Conservation (phyloP, 805 yeast species). For the Sugiyamaella floridensis region DNA sequence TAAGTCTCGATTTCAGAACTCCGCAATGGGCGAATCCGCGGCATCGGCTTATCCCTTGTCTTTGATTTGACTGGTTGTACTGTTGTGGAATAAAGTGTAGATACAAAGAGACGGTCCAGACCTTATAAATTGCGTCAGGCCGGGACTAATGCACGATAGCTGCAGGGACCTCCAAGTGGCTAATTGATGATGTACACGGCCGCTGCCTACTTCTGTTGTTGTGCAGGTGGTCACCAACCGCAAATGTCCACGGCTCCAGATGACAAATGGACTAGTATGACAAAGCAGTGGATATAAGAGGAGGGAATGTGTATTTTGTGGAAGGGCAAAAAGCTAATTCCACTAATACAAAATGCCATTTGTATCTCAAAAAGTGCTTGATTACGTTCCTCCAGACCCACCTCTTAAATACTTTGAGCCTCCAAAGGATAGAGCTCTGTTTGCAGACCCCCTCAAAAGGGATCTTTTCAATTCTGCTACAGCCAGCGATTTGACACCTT, state of each 20-base stretch:
- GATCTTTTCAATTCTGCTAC: constrained; percentile 8
- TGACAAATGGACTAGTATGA: too few relatives aligned
- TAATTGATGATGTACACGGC: too few relatives aligned
- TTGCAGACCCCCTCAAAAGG: constrained; percentile 8
- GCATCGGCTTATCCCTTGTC: background rate
- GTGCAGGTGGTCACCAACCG: too few relatives aligned
- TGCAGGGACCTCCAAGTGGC: background rate
- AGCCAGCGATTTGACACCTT: constrained; percentile 44
- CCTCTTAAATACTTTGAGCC: constrained; percentile 9
- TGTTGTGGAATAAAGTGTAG: too few relatives aligned
- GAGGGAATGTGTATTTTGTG: too few relatives aligned
- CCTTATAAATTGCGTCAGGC: background rate
- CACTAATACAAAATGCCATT: too few relatives aligned
- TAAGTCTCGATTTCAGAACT: background rate
- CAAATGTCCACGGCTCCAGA: too few relatives aligned
- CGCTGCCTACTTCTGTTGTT: too few relatives aligned
- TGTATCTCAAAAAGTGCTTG: constrained; percentile 2
- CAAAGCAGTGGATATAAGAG: too few relatives aligned
- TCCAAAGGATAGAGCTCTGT: constrained; percentile 8
- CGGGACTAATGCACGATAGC: background rate
- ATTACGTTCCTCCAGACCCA: constrained; percentile 8
- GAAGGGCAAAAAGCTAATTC: too few relatives aligned
- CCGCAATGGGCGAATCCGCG: background rate
- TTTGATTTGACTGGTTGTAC: too few relatives aligned
- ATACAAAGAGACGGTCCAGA: too few relatives aligned